Evolutionary conservation across 495 filamentous ascomycete species (phyloP).

Genomic region (Rhizodiscina lignyota): DNA sequence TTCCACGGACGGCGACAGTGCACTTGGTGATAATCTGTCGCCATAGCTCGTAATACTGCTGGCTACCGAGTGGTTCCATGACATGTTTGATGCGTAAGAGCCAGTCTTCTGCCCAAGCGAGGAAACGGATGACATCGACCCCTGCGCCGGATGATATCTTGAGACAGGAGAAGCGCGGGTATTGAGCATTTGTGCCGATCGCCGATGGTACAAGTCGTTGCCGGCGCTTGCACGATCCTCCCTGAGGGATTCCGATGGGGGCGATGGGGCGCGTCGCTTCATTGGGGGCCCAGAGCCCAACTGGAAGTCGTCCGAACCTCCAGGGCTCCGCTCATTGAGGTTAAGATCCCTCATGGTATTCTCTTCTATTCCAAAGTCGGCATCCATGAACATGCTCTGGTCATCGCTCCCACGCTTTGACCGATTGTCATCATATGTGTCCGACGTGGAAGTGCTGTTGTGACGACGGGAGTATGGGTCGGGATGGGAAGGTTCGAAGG

Average conservation of each 20-base stretch:
- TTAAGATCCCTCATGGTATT: constrained; percentile 22
- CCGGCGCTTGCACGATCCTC: constrained; percentile 46
- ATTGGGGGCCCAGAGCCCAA: constrained; percentile 33
- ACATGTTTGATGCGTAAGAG: constrained; percentile 69
- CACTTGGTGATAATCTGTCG: constrained; percentile 56
- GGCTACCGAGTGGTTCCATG: constrained; percentile 50
- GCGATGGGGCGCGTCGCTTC: constrained; percentile 71
- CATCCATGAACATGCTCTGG: constrained; percentile 47
- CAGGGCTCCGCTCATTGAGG: constrained; percentile 26
- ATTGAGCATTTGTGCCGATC: constrained; percentile 37
- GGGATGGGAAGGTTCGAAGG: constrained; percentile 22
- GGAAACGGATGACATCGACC: constrained; percentile 58
- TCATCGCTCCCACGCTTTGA: constrained; percentile 46
- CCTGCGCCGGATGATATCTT: constrained; percentile 41
- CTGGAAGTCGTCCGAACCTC: constrained; percentile 25
- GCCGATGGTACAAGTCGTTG: constrained; percentile 50
- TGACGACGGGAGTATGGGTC: constrained; percentile 14
- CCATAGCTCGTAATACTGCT: constrained; percentile 60
- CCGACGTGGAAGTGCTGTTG: constrained; percentile 4
- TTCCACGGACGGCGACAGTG: constrained; percentile 49
- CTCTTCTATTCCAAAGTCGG: constrained; percentile 28
- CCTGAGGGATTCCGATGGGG: constrained; percentile 31
- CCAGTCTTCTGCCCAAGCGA: constrained; percentile 53
- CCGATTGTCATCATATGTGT: constrained; percentile 19
- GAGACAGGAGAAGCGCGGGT: constrained; percentile 38